Evolutionary conservation across 495 filamentous ascomycete species (phyloP), one percentile per base, ranked within the genome.

Genomic region (Pseudevernia furfuracea): DNA sequence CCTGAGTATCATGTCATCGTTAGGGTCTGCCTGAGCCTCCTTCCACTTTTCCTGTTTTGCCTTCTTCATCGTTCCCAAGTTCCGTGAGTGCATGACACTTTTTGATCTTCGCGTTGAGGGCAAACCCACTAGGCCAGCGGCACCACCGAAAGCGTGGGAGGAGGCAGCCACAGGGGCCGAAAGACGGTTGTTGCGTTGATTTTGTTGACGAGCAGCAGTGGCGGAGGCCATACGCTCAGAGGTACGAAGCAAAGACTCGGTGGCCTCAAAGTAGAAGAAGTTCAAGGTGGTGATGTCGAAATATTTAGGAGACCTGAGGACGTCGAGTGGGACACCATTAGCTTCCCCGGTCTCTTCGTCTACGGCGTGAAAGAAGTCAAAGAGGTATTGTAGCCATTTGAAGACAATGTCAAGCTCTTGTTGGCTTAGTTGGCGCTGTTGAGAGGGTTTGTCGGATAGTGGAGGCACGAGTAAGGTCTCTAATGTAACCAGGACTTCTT

Each of bases 201-300:
- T 76, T 70, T 90, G 85, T 71, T 92, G 88, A 34, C 91, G 86
- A 41, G 87, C 82, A n/a, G 88, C 88, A 12, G 87, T 92, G 38
- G 90, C 91, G 1, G 90, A 87, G 19, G 93, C 94, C 89, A 99
- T 99, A 58, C 89, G 84, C 75, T 97, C 95, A 6, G 89, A 95
- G 9, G 88, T 94, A 41, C 93, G 89, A 65, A 97, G 91, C 10
- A 99, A 84, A 69, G 88, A 90, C 62, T 95, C 92, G 19, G 95
- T 96, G 25, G 85, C 81, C 70, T 97, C 93, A 73, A 93, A 93
- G 78, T 99, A 97, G 82, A 97, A 97, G 82, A 97, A 99, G 79
- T 96, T 94, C 59, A 99, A 82, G 62, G 87, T 89, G 69, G 91
- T 89, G 63, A 99, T 87, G 71, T 99, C 95, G 77, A 96, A 92